phyloP scores from a whole-genome alignment of 2,329 filamentous ascomycete genomes.

The Botrytis paeoniae region DNA sequence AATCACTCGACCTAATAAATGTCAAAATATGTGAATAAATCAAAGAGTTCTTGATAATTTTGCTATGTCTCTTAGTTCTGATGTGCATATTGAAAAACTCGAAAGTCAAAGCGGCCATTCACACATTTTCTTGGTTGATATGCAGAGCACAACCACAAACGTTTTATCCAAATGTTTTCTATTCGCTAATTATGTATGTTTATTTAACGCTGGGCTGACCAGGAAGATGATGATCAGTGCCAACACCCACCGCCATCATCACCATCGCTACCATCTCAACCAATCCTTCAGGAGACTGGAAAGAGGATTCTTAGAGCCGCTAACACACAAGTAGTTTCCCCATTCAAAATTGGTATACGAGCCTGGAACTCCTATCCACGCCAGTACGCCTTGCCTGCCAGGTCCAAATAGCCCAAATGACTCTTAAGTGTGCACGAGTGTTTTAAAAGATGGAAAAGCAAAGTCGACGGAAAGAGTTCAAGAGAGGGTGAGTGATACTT shows the following conservation, averaged over 20 bases:
- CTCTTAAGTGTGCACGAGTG: not conserved
- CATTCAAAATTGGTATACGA: conserved; percentile 1
- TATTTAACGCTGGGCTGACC: not conserved
- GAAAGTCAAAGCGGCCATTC: not conserved
- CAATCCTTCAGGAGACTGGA: not conserved
- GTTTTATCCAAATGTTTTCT: not conserved
- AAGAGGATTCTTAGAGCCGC: not conserved
- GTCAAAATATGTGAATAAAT: not conserved
- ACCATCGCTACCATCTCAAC: not conserved
- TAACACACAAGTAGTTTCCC: not conserved
- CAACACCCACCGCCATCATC: not conserved
- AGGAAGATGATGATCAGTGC: not conserved
- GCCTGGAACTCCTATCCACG: not conserved
- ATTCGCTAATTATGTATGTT: not conserved
- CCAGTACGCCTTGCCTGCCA: conserved; percentile 11
- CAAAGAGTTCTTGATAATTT: not conserved
- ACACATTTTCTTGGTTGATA: not conserved
- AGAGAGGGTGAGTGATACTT: not conserved
- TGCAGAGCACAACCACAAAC: not conserved
- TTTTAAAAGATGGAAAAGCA: not conserved
- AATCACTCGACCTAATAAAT: not conserved
- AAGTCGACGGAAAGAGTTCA: not conserved
- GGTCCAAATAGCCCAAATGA: conserved; percentile 3
- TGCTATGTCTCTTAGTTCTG: not conserved
- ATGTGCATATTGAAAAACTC: not conserved